Base-by-base conservation (phyloP, 2,329 filamentous ascomycete genomes). In the Diaporthe humulicola region DNA sequence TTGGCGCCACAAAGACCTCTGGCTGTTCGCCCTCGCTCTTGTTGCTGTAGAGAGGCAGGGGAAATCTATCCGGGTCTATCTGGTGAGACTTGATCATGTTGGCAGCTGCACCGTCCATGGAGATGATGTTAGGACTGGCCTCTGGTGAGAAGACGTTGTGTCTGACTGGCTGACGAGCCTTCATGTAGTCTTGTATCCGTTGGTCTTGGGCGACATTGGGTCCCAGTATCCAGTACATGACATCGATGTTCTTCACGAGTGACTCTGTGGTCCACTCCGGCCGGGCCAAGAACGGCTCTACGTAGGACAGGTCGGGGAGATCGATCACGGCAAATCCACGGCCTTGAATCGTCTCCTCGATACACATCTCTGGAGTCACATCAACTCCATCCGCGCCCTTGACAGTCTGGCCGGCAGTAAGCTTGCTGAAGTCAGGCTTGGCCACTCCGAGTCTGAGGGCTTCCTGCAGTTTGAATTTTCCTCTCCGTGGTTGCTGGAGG, bases 331-430 rank as follows among this genome's bases (percentile, higher is more conserved):
- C 93, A 77, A 98, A 88, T 3, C 95, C 96, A 73, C 88, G 90
- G 15, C 95, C 95, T 8, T 89, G 87, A 73, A 91, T 88, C 4
- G 88, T 84, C 15, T 92, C 86, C 1, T 90, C 95, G 70, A 99
- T 81, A 1, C 98, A 95, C 93, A 98, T 97, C 0, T 97, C 94
- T 1, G 96, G 93, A 0, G 93, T 97, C 40, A 99, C 90, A 0
- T 88, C 89, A 9, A 86, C 87, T 6, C 95, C 95, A 78, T 93
- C 89, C 19, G 87, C 85, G 33, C 90, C 91, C 71, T 86, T 84
- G 1, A 97, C 91, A 64, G 83, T 91, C 76, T 92, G 77, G 3
- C 95, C 95, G 1, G 80, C 81, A 0, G 92, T 87, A 57, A 99
- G 87, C 17, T 82, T 79, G 48, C 87, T 87, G 82, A 89, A 97